Evolutionary conservation across 257 asterid genomes (phyloP), one percentile per base, ranked within the genome.

Genomic region (Primulina huaijiensis): DNA sequence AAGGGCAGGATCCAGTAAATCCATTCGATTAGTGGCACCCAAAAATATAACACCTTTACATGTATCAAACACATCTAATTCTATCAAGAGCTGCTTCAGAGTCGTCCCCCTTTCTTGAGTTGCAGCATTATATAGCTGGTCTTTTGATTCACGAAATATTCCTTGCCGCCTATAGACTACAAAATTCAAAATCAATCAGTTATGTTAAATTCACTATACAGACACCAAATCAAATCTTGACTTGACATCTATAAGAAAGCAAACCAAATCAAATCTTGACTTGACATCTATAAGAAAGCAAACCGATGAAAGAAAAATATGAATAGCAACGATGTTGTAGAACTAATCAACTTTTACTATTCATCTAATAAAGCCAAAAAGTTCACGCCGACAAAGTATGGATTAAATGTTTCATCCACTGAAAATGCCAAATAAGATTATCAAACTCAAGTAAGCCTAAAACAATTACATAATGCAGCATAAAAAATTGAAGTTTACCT

Each of bases 81-180:
- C 99, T 21, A 88, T 89, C 92, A 94, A 81, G 69, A 94, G 89
- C 86, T 94, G 99, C 82, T 94, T 94, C 84, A 94, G 64, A 21
- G 99, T 94, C 72, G 99, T 94, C 84, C 91, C 99, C 72, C 96
- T 86, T 86, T 91, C 99, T 87, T 91, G 99, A 70, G 92, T 89
- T 64, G 94, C 88, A 65, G 96, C 96, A 72, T 88, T 86, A 78
- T 91, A 86, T 61, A 67, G 60, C 65, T 77, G 82, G 78, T 85
- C 90, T 40, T 75, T 60, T 27, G 90, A 74, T 69, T 81, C 95
- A 19, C 79, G 78, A 46, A 79, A 87, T 77, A 80, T 82, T 73
- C 95, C 95, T 83, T 89, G 97, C 68, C 97, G 97, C 88, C 99
- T 93, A 71, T 67, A 62, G 62, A 87, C 75, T 71, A 23, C 25